A percentile compares a stretch with the other conserved stretches of the same genome.
Conservation (phyloP, 257 asterid genomes). For the Rubia yunnanensis region DNA sequence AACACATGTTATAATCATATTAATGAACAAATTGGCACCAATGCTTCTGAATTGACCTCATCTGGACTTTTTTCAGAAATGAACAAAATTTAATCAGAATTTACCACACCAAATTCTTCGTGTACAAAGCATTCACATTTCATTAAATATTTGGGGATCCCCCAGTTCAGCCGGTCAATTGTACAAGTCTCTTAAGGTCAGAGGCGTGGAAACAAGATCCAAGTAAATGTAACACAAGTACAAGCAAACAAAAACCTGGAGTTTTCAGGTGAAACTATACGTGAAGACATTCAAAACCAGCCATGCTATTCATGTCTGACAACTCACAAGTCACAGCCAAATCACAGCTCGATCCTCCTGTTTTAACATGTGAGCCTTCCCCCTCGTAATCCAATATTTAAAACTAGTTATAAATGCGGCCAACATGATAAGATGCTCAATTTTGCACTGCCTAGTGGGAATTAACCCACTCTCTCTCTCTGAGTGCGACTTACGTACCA, state of each 20-base stretch:
- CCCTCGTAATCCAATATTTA: slow-evolving; percentile 21
- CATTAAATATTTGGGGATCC: slow-evolving; percentile 6
- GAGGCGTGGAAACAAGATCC: slow-evolving; percentile 4
- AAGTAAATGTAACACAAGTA: slow-evolving; percentile 5
- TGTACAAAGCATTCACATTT: not conserved
- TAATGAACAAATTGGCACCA: not conserved
- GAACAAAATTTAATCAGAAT: not conserved
- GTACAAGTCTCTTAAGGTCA: slow-evolving; percentile 28
- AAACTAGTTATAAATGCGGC: slow-evolving; percentile 13
- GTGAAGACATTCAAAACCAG: slow-evolving; percentile 15
- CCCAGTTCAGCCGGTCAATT: slow-evolving; percentile 20
- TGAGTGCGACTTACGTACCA: slow-evolving; percentile 25
- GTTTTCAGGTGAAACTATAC: not conserved
- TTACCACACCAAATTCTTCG: not conserved
- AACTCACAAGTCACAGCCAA: slow-evolving; percentile 21
- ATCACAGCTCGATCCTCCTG: slow-evolving; percentile 37
- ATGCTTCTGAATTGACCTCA: not conserved
- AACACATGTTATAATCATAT: not conserved
- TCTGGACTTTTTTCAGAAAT: not conserved
- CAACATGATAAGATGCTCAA: slow-evolving; percentile 15
- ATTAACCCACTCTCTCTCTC: not conserved
- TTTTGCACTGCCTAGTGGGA: not conserved
- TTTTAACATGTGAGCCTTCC: slow-evolving; percentile 32
- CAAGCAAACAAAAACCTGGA: slow-evolving; percentile 22
- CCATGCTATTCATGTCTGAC: slow-evolving; percentile 20